Percentiles rank a stretch among this genome's conserved stretches.
Evolutionary conservation across 2,329 filamentous ascomycete genomes (phyloP).

Genomic region (Talaromyces sp.): DNA sequence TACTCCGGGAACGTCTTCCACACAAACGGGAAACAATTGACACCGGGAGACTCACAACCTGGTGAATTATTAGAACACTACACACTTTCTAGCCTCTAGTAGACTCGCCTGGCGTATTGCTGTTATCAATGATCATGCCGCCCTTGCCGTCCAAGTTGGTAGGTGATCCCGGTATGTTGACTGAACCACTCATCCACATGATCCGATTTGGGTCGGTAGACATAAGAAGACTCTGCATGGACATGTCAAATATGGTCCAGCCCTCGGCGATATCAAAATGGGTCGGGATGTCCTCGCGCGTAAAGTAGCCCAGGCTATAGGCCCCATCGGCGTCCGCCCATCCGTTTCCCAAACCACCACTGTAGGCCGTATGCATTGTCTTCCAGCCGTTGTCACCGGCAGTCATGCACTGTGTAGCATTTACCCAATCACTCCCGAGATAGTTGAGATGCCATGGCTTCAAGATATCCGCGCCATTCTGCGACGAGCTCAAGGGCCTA

Average conservation of each 20-base stretch:
- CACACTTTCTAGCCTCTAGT: background rate
- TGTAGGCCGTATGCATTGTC: background rate
- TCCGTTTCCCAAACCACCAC: background rate
- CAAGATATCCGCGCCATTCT: slow-evolving; percentile 39
- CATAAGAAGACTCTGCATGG: background rate
- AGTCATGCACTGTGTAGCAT: background rate
- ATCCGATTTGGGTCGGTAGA: background rate
- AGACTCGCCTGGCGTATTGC: background rate
- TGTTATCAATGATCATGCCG: background rate
- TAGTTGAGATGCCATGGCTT: slow-evolving; percentile 53
- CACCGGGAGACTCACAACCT: background rate
- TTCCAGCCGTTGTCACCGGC: background rate
- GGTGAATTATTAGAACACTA: background rate
- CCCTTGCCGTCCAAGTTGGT: background rate
- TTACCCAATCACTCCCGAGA: slow-evolving; percentile 28
- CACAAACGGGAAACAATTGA: slow-evolving; percentile 48
- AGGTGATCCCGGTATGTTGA: background rate
- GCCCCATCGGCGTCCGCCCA: background rate
- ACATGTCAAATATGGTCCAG: background rate
- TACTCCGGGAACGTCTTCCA: slow-evolving; percentile 49
- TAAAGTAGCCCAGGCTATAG: background rate
- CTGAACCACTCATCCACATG: background rate
- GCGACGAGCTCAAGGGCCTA: background rate
- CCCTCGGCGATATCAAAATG: background rate
- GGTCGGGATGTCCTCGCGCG: background rate